Evolutionary conservation across 768 basidiomycete species (phyloP), one percentile per base, ranked within the genome.

Genomic region (Rhizopogon vinicolor): DNA sequence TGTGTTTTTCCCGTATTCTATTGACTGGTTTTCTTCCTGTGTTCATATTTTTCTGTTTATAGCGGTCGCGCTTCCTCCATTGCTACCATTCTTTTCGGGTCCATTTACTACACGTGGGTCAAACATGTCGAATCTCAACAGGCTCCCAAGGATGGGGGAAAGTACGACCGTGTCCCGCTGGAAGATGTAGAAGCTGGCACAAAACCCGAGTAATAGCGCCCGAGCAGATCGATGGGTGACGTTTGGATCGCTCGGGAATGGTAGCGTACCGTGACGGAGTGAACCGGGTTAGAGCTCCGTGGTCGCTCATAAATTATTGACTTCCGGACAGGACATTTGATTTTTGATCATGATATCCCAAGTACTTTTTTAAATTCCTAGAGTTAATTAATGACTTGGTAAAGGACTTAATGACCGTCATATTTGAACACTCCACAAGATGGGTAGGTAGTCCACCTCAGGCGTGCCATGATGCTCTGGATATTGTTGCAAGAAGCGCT

Each of bases 41-140:
- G 6, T 37, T 37, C 2, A 49, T 35, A 67, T 18, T 13, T 16
- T 8, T 22, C 40, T 39, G 48, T 44, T 5, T 53, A 19, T 67
- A 93, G 91, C 42, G 92, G 91, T 7, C 92, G 93, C 31, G 86
- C 81, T 6, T 77, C 85, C 9, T 92, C 92, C 2, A 92, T 95
- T 58, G 80, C 78, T 2, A 85, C 83, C 59, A 96, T 96, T 65
- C 84, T 95, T 29, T 64, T 76, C 33, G 93, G 93, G 18, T 95
- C 93, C 0, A 68, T 91, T 39, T 85, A 85, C 69, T 96, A 95
- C 70, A 93, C 91, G 2, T 93, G 91, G 91, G 78, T 89, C 52
- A 93, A 93, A 68, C 86, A 92, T 67, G 63, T 77, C 59, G 91
- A 93, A 68, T 77, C 82, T 7, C 79, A 79, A 55, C 48, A 37